phyloP scores from a whole-genome alignment of 2,329 filamentous ascomycete genomes.

The Aotearoamyces nothofagi region DNA sequence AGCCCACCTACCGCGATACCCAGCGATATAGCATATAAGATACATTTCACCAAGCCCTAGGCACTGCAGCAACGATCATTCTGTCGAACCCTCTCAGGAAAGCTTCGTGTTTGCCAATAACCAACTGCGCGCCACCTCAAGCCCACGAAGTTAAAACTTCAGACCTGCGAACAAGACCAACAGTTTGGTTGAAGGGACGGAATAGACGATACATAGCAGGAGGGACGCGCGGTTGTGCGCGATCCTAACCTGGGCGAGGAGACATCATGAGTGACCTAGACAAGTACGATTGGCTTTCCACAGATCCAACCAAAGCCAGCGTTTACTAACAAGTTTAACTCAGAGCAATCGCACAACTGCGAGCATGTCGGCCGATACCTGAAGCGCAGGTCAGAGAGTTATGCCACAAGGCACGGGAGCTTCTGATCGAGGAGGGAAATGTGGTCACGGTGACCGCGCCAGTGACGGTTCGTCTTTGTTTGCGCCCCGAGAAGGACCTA shows the following conservation, averaged over 20 bases:
- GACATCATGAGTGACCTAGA: constrained; percentile 84
- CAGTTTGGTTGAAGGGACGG: too few species aligned
- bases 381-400: constrained; percentile 91
- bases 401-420: constrained; percentile 91
- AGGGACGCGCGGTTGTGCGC: constrained; percentile 5
- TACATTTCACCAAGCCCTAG: too few species aligned
- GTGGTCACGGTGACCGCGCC: constrained; percentile 91
- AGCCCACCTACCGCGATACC: too few species aligned
- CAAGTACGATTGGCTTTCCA: too few species aligned
- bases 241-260: constrained; percentile 1
- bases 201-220: too few species aligned
- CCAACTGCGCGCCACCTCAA: too few species aligned
- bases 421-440: constrained; percentile 94
- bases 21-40: too few species aligned
- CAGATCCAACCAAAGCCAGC: constrained; percentile 4
- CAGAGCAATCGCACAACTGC: constrained; percentile 88
- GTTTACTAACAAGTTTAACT: constrained; percentile 9
- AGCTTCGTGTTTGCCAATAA: too few species aligned
- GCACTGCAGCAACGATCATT: too few species aligned
- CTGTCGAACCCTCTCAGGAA: too few species aligned
- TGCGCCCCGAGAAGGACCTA: background rate
- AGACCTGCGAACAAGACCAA: too few species aligned
- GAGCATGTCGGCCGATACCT: constrained; percentile 89
- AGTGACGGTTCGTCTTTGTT: constrained; percentile 52
- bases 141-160: too few species aligned